Percentiles rank a stretch among this genome's conserved stretches.
phyloP scores from a whole-genome alignment of 768 basidiomycete genomes.

The Gymnopilus junonius region DNA sequence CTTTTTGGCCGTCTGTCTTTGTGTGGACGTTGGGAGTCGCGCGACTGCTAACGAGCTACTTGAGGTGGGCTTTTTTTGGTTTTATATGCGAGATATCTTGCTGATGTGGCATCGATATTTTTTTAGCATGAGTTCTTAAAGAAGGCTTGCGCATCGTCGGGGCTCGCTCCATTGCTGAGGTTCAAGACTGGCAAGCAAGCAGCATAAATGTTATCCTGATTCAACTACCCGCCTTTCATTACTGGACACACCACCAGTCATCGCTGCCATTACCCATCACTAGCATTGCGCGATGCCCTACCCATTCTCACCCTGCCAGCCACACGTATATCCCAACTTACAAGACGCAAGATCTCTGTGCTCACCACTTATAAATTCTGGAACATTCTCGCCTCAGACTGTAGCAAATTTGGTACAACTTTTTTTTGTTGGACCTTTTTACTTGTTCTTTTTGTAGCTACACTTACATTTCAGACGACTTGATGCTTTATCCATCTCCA shows the following conservation, averaged over 20 bases:
- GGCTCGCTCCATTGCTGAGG: constrained; percentile 84
- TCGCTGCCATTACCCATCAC: neutral
- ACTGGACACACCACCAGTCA: too few species aligned
- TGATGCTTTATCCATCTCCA: neutral
- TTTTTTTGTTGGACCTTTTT: neutral
- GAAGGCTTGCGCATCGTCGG: constrained; percentile 82
- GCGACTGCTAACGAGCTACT: constrained; percentile 89
- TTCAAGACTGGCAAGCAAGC: constrained; percentile 72
- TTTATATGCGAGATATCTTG: neutral
- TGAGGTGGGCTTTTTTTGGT: constrained; percentile 55
- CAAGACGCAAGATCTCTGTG: neutral
- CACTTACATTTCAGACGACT: neutral
- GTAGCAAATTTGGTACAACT: neutral
- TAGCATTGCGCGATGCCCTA: neutral
- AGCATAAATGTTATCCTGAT: constrained; percentile 32
- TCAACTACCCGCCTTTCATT: neutral
- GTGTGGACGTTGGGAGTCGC: constrained; percentile 93
- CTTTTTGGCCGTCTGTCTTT: constrained; percentile 97
- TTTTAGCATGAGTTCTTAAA: constrained; percentile 90
- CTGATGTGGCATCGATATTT: constrained; percentile 14
- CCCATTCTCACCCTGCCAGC: neutral
- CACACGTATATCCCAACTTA: neutral
- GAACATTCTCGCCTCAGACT: neutral
- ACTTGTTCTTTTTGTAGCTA: neutral
- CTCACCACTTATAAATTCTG: neutral